Evolutionary conservation across 2,329 filamentous ascomycete species (phyloP), one percentile per base, ranked within the genome.

Genomic region (Cladophialophora psammophila): DNA sequence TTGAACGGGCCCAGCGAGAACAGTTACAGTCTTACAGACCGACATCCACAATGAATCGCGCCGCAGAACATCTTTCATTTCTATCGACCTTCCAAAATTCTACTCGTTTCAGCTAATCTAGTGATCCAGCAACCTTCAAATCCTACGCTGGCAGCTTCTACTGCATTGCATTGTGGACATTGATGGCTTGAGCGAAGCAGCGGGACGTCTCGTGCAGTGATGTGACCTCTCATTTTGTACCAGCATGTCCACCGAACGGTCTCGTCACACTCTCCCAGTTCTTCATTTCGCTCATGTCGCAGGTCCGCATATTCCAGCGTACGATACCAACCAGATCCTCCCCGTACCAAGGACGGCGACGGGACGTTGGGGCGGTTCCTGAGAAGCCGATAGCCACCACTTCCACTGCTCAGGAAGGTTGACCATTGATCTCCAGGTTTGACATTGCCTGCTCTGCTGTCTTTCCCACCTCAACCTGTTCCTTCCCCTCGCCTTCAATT

Each of bases 381-480:
- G 32, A 10, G 40, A 60, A 31, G n/a, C 15, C 15, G 18, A 35
- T 36, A 20, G 31, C 38, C 20, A 12, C 40, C 5, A 15, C 20
- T 31, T 12, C 15, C 26, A n/a, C 4, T 20, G 15, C 35, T 67
- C 40, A 66, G 54, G 56, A 69, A 18, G 61, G 9, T 20, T 58
- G 31, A 15, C 66, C 63, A 26, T 73, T 71, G 53, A 73, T 67
- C 9, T 65, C 70, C 53, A 73, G 55, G 40, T 72, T 71, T 15
- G 70, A 65, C 57, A 73, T 66, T 10, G 71, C 71, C 55, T 73
- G 66, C 53, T 66, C 64, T 55, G 70, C 70, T 9, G 64, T 67
- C 56, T 69, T 68, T 58, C 66, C 66, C 20, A 73, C 67, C n/a
- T 72, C 67, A 34, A 71, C 69, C 48, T 68, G 32, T 35, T 69